Evolutionary conservation across 345 rosid species (phyloP).

Genomic region (Fremontodendron californicum): DNA sequence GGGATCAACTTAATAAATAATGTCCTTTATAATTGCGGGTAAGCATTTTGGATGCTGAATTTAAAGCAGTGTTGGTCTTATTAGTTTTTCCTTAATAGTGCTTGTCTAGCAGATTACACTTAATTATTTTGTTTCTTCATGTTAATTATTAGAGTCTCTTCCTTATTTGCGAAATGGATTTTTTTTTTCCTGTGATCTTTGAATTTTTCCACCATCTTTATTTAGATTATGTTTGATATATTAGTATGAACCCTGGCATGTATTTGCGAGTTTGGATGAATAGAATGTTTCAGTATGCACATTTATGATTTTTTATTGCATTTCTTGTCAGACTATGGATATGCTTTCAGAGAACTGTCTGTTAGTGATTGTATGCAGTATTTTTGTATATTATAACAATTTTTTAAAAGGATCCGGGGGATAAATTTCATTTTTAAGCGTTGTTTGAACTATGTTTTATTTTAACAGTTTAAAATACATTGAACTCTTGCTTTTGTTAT

Average conservation of each 20-base stretch:
- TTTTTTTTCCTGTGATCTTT: neutral
- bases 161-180: neutral
- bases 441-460: neutral
- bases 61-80: neutral
- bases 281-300: neutral
- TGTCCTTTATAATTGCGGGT: no score
- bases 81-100: neutral
- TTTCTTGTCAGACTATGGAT: neutral
- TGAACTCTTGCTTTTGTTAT: neutral
- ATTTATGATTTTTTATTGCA: neutral
- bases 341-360: neutral
- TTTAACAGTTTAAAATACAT: neutral
- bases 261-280: neutral
- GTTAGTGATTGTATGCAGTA: neutral
- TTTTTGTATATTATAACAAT: neutral
- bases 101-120: conserved; percentile 6
- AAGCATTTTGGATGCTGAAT: no score
- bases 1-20: no score
- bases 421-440: neutral
- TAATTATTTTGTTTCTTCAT: neutral
- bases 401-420: neutral
- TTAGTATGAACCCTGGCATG: neutral
- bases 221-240: neutral
- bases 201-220: neutral
- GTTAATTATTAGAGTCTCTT: neutral